Evolutionary conservation across 2,329 filamentous ascomycete species (phyloP).

Genomic region (Xylariaceae sp.): DNA sequence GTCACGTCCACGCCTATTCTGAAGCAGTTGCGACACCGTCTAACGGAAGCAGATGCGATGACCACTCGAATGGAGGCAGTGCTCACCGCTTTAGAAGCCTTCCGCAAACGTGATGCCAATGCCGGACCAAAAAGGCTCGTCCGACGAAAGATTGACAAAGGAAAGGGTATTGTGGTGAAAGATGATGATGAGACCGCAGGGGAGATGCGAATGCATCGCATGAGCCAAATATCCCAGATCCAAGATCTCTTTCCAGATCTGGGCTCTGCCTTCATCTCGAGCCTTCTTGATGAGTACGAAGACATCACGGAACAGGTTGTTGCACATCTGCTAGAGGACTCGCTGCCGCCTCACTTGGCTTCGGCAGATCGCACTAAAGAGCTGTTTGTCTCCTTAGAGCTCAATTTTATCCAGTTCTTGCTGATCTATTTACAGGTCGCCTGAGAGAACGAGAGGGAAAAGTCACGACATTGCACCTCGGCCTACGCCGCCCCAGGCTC

Average conservation of each 20-base stretch:
- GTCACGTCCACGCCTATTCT: constrained; percentile 80
- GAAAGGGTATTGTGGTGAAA: constrained; percentile 54
- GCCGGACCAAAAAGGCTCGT: constrained; percentile 53
- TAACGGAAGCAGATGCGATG: constrained; percentile 52
- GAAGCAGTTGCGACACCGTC: constrained; percentile 59
- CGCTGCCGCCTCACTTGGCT: constrained; percentile 70
- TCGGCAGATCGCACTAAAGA: constrained; percentile 65
- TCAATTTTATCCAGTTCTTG: constrained; percentile 1
- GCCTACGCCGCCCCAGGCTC: constrained; percentile 59
- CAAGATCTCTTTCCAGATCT: constrained; percentile 91
- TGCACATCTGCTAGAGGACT: constrained; percentile 78
- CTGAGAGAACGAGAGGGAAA: constrained; percentile 32
- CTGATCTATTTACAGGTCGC: constrained; percentile 29
- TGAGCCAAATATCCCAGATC: constrained; percentile 86
- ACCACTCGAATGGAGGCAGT: constrained; percentile 62
- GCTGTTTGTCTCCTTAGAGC: constrained; percentile 47
- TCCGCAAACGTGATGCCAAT: constrained; percentile 58
- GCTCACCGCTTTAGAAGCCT: constrained; percentile 61
- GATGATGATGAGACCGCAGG: constrained; percentile 43
- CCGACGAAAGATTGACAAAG: constrained; percentile 65
- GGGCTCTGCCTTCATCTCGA: constrained; percentile 79
- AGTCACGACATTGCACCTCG: constrained; percentile 56
- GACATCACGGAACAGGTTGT: constrained; percentile 80
- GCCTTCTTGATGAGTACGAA: constrained; percentile 76
- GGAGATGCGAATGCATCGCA: constrained; percentile 73